A percentile compares a stretch with the other conserved stretches of the same genome.
These are phyloP conservation scores for Huntiella omanensis DNA, from an alignment of 2,329 filamentous ascomycete genomes.

Conservation along the genomic window DNA sequence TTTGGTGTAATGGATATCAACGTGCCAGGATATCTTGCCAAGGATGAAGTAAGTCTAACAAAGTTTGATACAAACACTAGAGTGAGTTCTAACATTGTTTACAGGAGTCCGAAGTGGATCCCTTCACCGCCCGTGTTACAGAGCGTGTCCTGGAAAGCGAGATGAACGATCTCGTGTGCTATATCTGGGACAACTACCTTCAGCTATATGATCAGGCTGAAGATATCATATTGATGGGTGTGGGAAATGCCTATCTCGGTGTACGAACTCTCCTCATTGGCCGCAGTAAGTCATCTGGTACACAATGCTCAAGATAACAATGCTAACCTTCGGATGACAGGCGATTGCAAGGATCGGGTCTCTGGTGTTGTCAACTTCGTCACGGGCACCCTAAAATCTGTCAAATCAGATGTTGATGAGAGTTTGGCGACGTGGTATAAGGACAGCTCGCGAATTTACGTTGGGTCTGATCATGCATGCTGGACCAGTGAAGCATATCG, in stretches of 20 bases:
- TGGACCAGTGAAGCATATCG: constrained; percentile 47
- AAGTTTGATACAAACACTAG: background rate
- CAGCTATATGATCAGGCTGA: constrained; percentile 53
- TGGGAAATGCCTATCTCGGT: constrained; percentile 75
- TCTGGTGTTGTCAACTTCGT: constrained; percentile 67
- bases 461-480: constrained; percentile 54
- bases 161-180: constrained; percentile 57
- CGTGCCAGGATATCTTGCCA: constrained; percentile 58
- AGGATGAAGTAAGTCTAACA: constrained; percentile 26
- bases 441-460: constrained; percentile 60
- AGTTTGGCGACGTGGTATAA: constrained; percentile 67
- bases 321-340: constrained; percentile 11
- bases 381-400: constrained; percentile 53
- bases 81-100: background rate
- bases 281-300: constrained; percentile 34
- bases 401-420: constrained; percentile 62
- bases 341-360: constrained; percentile 47
- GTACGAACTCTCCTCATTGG: constrained; percentile 65
- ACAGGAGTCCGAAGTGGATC: constrained; percentile 22
- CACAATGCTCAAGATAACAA: background rate
- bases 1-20: constrained; percentile 87
- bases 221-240: constrained; percentile 68
- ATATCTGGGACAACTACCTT: constrained; percentile 95
- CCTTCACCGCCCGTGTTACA: constrained; percentile 25
- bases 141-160: constrained; percentile 35